phyloP scores from a whole-genome alignment of 1,284 basidiomycete species.

The Mrakiaceae sp. region DNA sequence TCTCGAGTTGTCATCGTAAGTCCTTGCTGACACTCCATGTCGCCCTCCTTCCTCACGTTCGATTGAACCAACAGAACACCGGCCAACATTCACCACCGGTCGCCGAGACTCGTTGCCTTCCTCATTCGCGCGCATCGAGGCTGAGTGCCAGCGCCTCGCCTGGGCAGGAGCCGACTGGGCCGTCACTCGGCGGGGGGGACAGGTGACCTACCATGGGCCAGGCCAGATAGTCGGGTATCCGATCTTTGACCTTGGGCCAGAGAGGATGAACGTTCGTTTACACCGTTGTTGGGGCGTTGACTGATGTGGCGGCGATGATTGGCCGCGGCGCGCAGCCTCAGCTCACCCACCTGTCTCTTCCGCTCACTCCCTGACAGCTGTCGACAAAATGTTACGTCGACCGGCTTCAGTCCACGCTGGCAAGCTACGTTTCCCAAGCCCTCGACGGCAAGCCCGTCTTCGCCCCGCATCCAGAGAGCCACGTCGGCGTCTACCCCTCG shows the following conservation, averaged over 20 bases:
- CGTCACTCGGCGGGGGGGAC: conserved; percentile 71
- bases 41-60: conserved; percentile 41
- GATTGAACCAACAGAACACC: conserved; percentile 48
- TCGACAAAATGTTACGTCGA: conserved; percentile 41
- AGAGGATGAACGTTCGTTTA: conserved; percentile 38
- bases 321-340: background rate
- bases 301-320: background rate
- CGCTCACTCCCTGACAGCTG: conserved; percentile 25
- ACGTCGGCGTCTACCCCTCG: conserved; percentile 35
- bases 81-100: conserved; percentile 88
- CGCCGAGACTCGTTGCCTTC: conserved; percentile 55
- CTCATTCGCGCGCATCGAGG: conserved; percentile 43
- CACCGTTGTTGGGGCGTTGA: background rate
- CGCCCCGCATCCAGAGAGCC: conserved; percentile 36
- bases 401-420: conserved; percentile 35
- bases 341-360: background rate
- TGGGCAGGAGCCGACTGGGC: conserved; percentile 79
- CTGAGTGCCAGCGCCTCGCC: conserved; percentile 56
- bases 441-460: conserved; percentile 24
- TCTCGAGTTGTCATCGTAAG: background rate
- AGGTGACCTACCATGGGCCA: conserved; percentile 94
- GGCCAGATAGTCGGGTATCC: conserved; percentile 96
- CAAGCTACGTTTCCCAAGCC: conserved; percentile 25
- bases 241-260: conserved; percentile 60
- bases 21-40: background rate